Evolutionary conservation across 805 yeast species (phyloP).

Genomic region (Debaryomyces maramus): DNA sequence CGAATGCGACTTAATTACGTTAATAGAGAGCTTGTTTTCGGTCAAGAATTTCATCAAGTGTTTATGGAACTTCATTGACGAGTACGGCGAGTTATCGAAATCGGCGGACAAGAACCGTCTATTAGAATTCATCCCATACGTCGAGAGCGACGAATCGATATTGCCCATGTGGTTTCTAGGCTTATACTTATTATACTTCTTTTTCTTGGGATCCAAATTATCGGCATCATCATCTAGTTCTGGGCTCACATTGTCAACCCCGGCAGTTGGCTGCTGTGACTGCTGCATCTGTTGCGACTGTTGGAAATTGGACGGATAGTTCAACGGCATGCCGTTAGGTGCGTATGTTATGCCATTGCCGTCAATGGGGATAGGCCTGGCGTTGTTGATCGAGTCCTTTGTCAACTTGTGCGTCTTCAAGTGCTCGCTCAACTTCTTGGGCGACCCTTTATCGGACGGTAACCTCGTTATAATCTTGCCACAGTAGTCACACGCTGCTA

Average conservation of each 20-base stretch:
- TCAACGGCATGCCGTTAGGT: conserved; percentile 28
- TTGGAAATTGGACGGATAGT: conserved; percentile 16
- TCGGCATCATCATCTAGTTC: conserved; percentile 6
- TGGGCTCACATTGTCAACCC: background rate
- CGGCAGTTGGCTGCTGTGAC: conserved; percentile 4
- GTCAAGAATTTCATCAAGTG: conserved; percentile 50
- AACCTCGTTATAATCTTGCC: conserved; percentile 49
- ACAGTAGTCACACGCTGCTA: conserved; percentile 57
- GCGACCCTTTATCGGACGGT: conserved; percentile 56
- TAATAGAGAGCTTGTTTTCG: conserved; percentile 52
- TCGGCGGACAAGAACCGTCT: conserved; percentile 26
- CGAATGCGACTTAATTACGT: conserved; percentile 48
- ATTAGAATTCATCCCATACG: conserved; percentile 12
- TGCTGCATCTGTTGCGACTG: conserved; percentile 7
- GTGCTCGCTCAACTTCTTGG: conserved; percentile 59
- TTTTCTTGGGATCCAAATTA: conserved; percentile 8
- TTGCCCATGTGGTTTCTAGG: conserved; percentile 6
- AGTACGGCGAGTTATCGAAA: conserved; percentile 45
- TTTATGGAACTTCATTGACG: conserved; percentile 48
- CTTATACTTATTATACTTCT: conserved; percentile 8
- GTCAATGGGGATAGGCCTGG: conserved; percentile 40
- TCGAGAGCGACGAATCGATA: conserved; percentile 9
- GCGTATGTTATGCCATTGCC: conserved; percentile 37
- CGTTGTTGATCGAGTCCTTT: conserved; percentile 39
- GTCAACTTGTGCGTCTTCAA: conserved; percentile 53